A percentile compares a stretch with the other conserved stretches of the same genome.
phyloP scores from a whole-genome alignment of 2,329 filamentous ascomycete genomes.

The Sporothrix brasiliensis region DNA sequence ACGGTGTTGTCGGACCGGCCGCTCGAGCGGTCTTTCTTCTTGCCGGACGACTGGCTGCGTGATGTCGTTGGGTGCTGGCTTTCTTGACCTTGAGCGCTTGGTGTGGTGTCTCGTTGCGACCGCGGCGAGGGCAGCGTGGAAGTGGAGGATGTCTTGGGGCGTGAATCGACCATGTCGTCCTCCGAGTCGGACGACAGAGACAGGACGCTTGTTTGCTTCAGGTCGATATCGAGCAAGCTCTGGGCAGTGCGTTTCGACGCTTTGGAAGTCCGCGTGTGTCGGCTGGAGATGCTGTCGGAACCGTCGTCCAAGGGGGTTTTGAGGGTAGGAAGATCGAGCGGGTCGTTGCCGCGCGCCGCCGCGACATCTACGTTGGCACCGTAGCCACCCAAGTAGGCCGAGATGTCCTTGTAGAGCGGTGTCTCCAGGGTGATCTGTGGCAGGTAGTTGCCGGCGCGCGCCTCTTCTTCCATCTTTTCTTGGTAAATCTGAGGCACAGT shows the following conservation, averaged over 20 bases:
- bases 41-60: background rate
- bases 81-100: background rate
- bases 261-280: conserved; percentile 59
- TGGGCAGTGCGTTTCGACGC: conserved; percentile 54
- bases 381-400: conserved; percentile 28
- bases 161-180: conserved; percentile 46
- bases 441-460: background rate
- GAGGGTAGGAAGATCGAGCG: conserved; percentile 39
- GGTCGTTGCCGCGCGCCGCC: background rate
- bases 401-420: conserved; percentile 29
- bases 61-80: background rate
- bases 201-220: conserved; percentile 59
- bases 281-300: conserved; percentile 58
- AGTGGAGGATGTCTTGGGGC: conserved; percentile 41
- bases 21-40: conserved; percentile 21
- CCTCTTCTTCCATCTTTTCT: conserved; percentile 5
- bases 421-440: background rate
- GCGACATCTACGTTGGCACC: conserved; percentile 17
- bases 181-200: conserved; percentile 63
- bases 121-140: background rate
- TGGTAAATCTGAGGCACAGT: background rate
- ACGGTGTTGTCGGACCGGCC: conserved; percentile 18
- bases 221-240: conserved; percentile 55
- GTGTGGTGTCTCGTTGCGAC: background rate
- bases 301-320: conserved; percentile 46